phyloP scores from a whole-genome alignment of 2,329 filamentous ascomycete species.

The Leptographium flavum region DNA sequence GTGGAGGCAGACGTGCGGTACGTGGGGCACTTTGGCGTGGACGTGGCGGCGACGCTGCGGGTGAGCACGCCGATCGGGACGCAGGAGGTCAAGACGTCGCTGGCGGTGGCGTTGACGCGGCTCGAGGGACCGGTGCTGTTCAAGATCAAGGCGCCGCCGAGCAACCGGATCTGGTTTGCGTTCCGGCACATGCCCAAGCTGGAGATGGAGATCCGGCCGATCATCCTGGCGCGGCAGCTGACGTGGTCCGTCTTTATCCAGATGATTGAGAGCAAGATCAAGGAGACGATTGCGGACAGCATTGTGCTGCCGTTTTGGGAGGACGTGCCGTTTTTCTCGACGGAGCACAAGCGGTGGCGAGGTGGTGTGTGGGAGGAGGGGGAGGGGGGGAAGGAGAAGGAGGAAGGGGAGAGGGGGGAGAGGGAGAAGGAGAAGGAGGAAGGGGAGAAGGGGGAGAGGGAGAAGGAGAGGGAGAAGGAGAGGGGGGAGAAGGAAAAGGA shows the following conservation, averaged over 20 bases:
- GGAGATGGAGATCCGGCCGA: constrained; percentile 86
- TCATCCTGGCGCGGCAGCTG: constrained; percentile 89
- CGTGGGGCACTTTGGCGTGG: constrained; percentile 74
- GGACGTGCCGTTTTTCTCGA: constrained; percentile 81
- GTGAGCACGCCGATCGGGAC: constrained; percentile 82
- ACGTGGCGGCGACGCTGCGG: constrained; percentile 82
- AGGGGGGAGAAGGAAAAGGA: constrained; percentile 23
- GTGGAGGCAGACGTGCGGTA: constrained; percentile 83
- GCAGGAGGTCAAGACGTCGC: constrained; percentile 81
- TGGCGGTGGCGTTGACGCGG: constrained; percentile 73
- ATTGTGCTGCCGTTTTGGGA: constrained; percentile 93
- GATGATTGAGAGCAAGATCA: constrained; percentile 88
- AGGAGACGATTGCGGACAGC: constrained; percentile 86
- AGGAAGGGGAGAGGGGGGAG: constrained; percentile 20
- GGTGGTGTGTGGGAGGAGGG: constrained; percentile 65
- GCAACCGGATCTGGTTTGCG: constrained; percentile 89
- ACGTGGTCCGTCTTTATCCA: constrained; percentile 85
- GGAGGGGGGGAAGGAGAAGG: constrained; percentile 20
- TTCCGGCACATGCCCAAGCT: constrained; percentile 92
- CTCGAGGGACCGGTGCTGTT: constrained; percentile 75
- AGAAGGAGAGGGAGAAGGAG: neutral
- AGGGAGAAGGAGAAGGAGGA: constrained; percentile 13
- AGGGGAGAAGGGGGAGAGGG: too few species aligned
- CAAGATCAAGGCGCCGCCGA: constrained; percentile 86
- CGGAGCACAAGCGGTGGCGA: constrained; percentile 60